These are phyloP conservation scores for Ramichloridium luteum DNA, from an alignment of 2,329 filamentous ascomycete genomes.

Conservation along the genomic window DNA sequence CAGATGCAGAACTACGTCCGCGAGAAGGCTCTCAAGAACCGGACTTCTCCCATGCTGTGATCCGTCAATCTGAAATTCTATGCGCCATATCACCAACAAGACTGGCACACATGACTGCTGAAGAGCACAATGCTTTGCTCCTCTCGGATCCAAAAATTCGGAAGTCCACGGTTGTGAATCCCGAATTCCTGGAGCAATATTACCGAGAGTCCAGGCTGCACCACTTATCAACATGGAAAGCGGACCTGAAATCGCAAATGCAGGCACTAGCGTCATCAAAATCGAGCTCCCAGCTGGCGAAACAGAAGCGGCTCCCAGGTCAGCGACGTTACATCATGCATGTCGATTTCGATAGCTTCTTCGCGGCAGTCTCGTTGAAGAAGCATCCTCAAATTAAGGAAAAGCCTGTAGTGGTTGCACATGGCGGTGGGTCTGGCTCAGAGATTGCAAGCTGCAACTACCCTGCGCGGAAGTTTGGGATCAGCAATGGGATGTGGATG, in stretches of 20 bases:
- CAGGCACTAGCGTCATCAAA: constrained; percentile 69
- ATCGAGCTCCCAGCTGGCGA: constrained; percentile 36
- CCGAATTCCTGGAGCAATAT: constrained; percentile 85
- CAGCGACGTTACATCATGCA: constrained; percentile 76
- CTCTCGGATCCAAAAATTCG: constrained; percentile 73
- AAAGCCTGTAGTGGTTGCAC: constrained; percentile 79
- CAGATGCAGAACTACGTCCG: constrained; percentile 9
- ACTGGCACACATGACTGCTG: constrained; percentile 55
- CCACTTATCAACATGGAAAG: constrained; percentile 93
- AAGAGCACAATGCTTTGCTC: constrained; percentile 81
- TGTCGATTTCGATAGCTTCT: constrained; percentile 97
- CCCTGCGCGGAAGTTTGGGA: constrained; percentile 67
- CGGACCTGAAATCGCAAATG: constrained; percentile 78
- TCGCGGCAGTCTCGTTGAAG: constrained; percentile 81
- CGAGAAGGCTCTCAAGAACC: constrained; percentile 24
- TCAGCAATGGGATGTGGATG: constrained; percentile 99
- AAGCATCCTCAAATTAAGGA: constrained; percentile 54
- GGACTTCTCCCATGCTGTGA: constrained; percentile 22
- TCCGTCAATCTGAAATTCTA: constrained; percentile 20
- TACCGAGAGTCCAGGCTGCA: constrained; percentile 92
- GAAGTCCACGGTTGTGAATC: constrained; percentile 83
- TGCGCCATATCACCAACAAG: constrained; percentile 20
- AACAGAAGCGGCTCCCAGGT: constrained; percentile 46
- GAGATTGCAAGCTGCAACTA: constrained; percentile 99
- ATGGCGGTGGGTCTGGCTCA: constrained; percentile 71